phyloP scores from a whole-genome alignment of 1,284 basidiomycete genomes.

The Omphalotus olearius region DNA sequence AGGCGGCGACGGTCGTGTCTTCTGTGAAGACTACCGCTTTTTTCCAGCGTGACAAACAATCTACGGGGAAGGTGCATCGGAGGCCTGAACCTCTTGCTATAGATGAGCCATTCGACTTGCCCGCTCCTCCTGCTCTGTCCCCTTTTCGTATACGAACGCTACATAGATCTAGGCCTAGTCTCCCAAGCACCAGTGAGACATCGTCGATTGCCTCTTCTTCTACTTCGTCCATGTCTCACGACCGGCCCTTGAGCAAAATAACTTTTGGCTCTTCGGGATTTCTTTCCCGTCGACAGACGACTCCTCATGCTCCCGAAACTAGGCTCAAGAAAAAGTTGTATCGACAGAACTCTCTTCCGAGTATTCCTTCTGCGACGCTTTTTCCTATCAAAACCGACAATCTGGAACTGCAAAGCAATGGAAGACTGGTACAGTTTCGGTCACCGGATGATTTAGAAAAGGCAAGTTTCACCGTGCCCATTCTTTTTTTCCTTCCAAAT shows the following conservation, averaged over 20 bases:
- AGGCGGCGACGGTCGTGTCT: neutral
- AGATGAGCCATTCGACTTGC: slow-evolving; percentile 1
- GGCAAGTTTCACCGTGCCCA: neutral
- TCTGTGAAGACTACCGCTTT: slow-evolving; percentile 3
- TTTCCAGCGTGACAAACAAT: neutral
- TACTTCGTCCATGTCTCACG: neutral
- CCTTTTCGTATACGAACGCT: neutral
- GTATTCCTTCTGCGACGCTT: slow-evolving; percentile 8
- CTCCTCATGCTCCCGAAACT: neutral
- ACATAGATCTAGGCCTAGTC: neutral
- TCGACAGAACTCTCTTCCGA: slow-evolving; percentile 10
- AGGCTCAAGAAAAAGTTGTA: slow-evolving; percentile 1
- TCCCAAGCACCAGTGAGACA: neutral
- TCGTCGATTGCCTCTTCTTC: neutral
- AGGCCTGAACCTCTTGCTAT: slow-evolving; percentile 4
- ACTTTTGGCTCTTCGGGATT: neutral
- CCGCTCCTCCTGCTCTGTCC: neutral
- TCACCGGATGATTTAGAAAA: neutral
- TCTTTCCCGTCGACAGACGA: slow-evolving; percentile 1
- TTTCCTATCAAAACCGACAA: slow-evolving; percentile 1
- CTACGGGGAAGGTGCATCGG: neutral
- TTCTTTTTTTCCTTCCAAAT: neutral
- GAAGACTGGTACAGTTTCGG: slow-evolving; percentile 2
- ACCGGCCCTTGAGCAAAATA: neutral
- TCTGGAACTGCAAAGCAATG: neutral